Percentiles rank a stretch among this genome's conserved stretches.
Conservation (phyloP, 1,284 basidiomycete genomes). For the Neonothopanus nambi region DNA sequence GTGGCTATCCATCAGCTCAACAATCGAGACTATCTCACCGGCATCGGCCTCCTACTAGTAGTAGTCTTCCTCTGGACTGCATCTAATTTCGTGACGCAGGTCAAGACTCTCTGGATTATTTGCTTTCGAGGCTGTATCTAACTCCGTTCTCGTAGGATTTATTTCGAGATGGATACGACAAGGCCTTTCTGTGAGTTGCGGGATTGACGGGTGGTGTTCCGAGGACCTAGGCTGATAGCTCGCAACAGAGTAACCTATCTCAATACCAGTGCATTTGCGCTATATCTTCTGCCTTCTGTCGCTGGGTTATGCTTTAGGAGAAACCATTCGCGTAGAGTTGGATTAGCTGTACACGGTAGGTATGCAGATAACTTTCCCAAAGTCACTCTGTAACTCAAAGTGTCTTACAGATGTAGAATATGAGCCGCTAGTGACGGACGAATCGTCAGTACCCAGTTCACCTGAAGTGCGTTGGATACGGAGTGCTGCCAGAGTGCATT, state of each 20-base stretch:
- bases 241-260: conserved; percentile 76
- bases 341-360: neutral
- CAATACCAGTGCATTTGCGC: conserved; percentile 83
- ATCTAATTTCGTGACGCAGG: conserved; percentile 81
- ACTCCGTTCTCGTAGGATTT: conserved; percentile 48
- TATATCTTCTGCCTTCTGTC: conserved; percentile 86
- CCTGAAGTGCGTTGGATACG: conserved; percentile 16
- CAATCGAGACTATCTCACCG: conserved; percentile 62
- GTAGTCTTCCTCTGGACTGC: conserved; percentile 87
- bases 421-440: conserved; percentile 35
- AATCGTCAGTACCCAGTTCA: conserved; percentile 10
- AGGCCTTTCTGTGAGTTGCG: conserved; percentile 74
- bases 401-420: conserved; percentile 25
- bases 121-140: conserved; percentile 5
- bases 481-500: conserved; percentile 1
- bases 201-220: neutral
- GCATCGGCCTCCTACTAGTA: conserved; percentile 70
- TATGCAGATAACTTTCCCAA: neutral
- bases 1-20: conserved; percentile 1
- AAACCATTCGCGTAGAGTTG: conserved; percentile 1
- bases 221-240: conserved; percentile 10
- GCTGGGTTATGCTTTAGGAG: conserved; percentile 68
- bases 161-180: conserved; percentile 73
- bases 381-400: no score
- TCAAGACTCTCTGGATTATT: conserved; percentile 29